Percentiles rank a stretch among this genome's conserved stretches.
These are phyloP conservation scores for Adansonia madagascariensis DNA, from an alignment of 441 rosid genomes.

Conservation along the genomic window DNA sequence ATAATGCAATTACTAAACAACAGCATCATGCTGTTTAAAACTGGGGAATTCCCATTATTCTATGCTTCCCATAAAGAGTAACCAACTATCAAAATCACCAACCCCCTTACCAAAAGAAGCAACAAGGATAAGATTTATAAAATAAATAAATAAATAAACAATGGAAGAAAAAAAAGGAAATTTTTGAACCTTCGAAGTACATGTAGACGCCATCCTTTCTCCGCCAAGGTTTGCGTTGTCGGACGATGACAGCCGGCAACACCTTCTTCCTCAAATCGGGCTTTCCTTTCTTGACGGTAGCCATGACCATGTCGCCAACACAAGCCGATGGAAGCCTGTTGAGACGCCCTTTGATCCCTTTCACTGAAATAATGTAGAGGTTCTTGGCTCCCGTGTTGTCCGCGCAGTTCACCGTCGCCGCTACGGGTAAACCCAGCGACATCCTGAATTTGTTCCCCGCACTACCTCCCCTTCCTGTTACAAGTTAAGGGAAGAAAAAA, in stretches of 20 bases:
- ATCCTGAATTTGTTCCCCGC: conserved; percentile 78
- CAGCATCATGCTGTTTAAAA: conserved; percentile 43
- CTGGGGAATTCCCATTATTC: conserved; percentile 31
- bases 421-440: conserved; percentile 72
- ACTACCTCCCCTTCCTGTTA: conserved; percentile 59
- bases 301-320: conserved; percentile 28
- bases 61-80: conserved; percentile 43
- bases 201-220: conserved; percentile 28
- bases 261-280: conserved; percentile 27
- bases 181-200: conserved; percentile 44
- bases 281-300: conserved; percentile 24
- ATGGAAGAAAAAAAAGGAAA: not conserved
- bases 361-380: conserved; percentile 46
- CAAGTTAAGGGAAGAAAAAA: conserved; percentile 33
- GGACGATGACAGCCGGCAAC: conserved; percentile 24
- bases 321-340: conserved; percentile 26
- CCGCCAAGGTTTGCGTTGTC: conserved; percentile 27
- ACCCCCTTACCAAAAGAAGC: conserved; percentile 22
- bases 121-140: not conserved
- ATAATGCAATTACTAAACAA: conserved; percentile 27
- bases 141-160: not conserved
- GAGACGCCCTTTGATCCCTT: conserved; percentile 29
- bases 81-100: conserved; percentile 12
- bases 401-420: conserved; percentile 66
- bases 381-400: conserved; percentile 70